These are phyloP conservation scores for Dothistroma pini DNA, from an alignment of 2,329 filamentous ascomycete species.

Conservation along the genomic window DNA sequence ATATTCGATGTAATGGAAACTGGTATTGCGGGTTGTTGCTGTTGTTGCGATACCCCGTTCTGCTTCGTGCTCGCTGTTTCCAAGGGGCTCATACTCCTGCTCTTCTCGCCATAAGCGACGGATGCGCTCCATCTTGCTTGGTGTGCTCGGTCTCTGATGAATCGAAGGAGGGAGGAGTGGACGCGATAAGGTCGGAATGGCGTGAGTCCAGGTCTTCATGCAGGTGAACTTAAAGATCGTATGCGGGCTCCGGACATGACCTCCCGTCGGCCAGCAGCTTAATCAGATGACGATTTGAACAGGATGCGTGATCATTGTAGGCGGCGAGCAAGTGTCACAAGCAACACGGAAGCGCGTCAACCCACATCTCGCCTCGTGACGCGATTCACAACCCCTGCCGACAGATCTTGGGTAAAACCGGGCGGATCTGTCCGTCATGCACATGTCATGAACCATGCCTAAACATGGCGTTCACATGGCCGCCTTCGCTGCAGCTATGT, in stretches of 20 bases:
- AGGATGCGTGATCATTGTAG: background rate
- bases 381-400: background rate
- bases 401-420: background rate
- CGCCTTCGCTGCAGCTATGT: background rate
- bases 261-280: background rate
- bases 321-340: background rate
- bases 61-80: conserved; percentile 19
- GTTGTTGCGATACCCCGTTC: conserved; percentile 13
- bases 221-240: background rate
- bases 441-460: background rate
- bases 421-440: background rate
- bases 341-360: background rate
- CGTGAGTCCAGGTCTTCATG: background rate
- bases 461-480: background rate
- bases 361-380: background rate
- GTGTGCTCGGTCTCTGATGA: background rate
- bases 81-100: conserved; percentile 32
- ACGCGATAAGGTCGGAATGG: background rate
- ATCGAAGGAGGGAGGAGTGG: background rate
- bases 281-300: background rate
- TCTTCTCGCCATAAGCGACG: conserved; percentile 31
- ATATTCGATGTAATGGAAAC: conserved; percentile 85
- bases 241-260: background rate
- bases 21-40: conserved; percentile 2
- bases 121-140: conserved; percentile 20